phyloP scores from a whole-genome alignment of 306 rosid genomes.

The Adenanthera pavonina region DNA sequence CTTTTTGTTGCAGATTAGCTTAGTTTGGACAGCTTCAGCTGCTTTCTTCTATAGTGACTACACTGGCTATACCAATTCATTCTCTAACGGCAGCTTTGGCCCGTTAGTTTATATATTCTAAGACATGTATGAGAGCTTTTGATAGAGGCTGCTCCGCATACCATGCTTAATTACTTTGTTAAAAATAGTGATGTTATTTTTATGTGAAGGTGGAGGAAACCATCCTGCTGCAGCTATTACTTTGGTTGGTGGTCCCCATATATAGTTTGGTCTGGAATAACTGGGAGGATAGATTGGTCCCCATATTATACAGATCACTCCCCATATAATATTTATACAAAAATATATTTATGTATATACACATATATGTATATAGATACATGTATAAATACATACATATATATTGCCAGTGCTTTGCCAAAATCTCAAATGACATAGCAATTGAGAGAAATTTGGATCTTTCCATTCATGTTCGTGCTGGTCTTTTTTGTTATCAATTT shows the following conservation, averaged over 20 bases:
- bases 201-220: conserved; percentile 90
- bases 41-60: conserved; percentile 93
- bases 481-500: no score
- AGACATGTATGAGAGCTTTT: conserved; percentile 28
- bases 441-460: no score
- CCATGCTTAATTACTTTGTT: conserved; percentile 32
- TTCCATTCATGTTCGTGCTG: no score
- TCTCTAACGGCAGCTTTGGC: conserved; percentile 93
- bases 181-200: conserved; percentile 31
- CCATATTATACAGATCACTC: no score
- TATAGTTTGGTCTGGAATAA: no score
- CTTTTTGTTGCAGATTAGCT: conserved; percentile 71
- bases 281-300: no score
- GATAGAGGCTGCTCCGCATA: conserved; percentile 8
- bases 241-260: conserved; percentile 55
- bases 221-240: conserved; percentile 94
- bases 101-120: conserved; percentile 71
- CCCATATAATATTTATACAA: no score
- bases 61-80: conserved; percentile 93
- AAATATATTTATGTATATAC: no score
- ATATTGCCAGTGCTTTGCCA: no score
- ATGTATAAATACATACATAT: no score
- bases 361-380: no score
- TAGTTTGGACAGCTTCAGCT: conserved; percentile 98
- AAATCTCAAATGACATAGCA: no score